phyloP scores from a whole-genome alignment of 2,329 filamentous ascomycete species.

The Pseudopithomyces maydicus region DNA sequence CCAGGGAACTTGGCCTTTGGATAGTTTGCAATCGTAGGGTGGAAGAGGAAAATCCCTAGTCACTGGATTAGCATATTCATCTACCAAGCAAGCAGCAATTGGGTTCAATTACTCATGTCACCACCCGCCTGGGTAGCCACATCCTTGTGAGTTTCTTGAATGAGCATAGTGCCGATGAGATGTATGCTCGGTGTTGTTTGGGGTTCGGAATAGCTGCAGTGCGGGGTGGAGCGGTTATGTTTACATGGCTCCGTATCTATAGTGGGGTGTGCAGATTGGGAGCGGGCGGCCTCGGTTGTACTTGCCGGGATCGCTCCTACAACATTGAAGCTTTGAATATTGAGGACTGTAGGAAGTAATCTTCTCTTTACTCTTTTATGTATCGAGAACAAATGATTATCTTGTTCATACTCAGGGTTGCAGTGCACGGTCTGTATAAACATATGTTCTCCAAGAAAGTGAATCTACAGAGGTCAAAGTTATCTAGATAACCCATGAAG shows the following conservation, averaged over 20 bases:
- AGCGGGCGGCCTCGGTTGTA: too few species aligned
- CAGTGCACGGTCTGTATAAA: too few species aligned
- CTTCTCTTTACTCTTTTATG: too few species aligned
- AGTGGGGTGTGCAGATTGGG: not conserved
- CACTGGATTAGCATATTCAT: slow-evolving; percentile 1
- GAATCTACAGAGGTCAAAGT: too few species aligned
- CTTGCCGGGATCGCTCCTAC: too few species aligned
- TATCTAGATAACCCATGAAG: too few species aligned
- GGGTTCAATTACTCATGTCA: slow-evolving; percentile 58
- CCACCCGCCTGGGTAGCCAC: slow-evolving; percentile 64
- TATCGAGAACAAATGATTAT: too few species aligned
- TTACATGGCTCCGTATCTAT: not conserved
- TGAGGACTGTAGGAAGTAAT: too few species aligned
- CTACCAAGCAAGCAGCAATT: slow-evolving; percentile 1
- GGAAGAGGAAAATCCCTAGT: slow-evolving; percentile 85
- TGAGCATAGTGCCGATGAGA: slow-evolving; percentile 55
- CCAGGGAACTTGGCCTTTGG: slow-evolving; percentile 89
- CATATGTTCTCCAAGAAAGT: too few species aligned
- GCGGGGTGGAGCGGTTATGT: slow-evolving; percentile 12
- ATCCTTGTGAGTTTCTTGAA: slow-evolving; percentile 64
- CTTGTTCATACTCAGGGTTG: too few species aligned
- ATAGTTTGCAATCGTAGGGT: slow-evolving; percentile 82
- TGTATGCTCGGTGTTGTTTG: not conserved
- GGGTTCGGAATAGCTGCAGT: not conserved
- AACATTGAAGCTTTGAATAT: too few species aligned